These are phyloP conservation scores for Lignosus rhinocerotis DNA, from an alignment of 1,284 basidiomycete species.

Conservation along the genomic window DNA sequence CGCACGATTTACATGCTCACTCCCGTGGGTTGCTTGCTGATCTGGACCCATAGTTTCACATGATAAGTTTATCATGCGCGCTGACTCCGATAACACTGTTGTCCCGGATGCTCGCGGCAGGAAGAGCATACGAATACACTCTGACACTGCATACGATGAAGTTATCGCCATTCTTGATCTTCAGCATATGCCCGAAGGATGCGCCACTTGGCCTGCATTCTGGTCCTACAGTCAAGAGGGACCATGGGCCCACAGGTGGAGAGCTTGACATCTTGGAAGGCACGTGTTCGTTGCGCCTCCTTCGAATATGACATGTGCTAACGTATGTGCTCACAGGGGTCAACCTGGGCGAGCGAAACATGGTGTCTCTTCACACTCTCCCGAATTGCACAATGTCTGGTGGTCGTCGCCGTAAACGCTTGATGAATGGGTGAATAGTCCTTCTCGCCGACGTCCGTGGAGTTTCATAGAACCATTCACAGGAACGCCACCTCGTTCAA, in stretches of 20 bases:
- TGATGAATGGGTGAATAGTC: constrained; percentile 46
- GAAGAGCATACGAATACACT: constrained; percentile 51
- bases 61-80: constrained; percentile 53
- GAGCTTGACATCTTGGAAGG: constrained; percentile 56
- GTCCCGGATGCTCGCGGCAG: constrained; percentile 41
- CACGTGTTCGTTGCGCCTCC: constrained; percentile 2
- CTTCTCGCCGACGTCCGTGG: not conserved
- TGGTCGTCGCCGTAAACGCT: constrained; percentile 20
- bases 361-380: constrained; percentile 55
- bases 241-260: constrained; percentile 57
- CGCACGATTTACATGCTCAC: not conserved
- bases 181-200: constrained; percentile 56
- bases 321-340: constrained; percentile 36
- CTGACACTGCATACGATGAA: constrained; percentile 43
- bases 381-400: constrained; percentile 46
- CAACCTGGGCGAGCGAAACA: constrained; percentile 43
- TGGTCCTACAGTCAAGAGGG: constrained; percentile 57
- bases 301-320: not conserved
- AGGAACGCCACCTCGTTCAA: constrained; percentile 40
- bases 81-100: constrained; percentile 42
- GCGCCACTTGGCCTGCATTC: constrained; percentile 65
- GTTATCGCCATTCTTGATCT: constrained; percentile 51
- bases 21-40: not conserved
- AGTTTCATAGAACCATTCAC: not conserved
- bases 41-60: constrained; percentile 31